Conservation (phyloP, 2,329 filamentous ascomycete genomes). For the Clonostachys rhizophaga region DNA sequence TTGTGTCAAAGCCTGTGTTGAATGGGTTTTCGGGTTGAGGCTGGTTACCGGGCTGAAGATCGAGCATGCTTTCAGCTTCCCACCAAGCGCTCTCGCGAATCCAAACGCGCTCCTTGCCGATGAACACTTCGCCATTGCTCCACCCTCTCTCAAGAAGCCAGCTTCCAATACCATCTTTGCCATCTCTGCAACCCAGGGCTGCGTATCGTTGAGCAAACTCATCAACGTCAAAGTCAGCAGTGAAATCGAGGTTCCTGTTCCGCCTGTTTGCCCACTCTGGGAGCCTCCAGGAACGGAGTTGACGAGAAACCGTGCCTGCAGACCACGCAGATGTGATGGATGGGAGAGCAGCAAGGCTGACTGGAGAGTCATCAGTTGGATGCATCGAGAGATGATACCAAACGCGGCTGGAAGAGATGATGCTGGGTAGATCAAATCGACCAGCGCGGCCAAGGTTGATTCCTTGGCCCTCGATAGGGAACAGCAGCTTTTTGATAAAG, state of each 20-base stretch:
- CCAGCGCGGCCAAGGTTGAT: slow-evolving; percentile 74
- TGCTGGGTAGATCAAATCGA: slow-evolving; percentile 70
- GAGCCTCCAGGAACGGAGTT: slow-evolving; percentile 88
- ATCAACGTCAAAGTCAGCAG: slow-evolving; percentile 90
- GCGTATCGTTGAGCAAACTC: slow-evolving; percentile 85
- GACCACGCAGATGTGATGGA: slow-evolving; percentile 85
- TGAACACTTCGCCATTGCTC: slow-evolving; percentile 94
- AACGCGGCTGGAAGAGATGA: slow-evolving; percentile 78
- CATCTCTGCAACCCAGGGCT: slow-evolving; percentile 80
- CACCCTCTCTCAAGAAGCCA: slow-evolving; percentile 94
- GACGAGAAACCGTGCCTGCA: slow-evolving; percentile 84
- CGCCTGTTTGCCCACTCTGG: slow-evolving; percentile 96
- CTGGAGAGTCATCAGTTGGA: slow-evolving; percentile 81
- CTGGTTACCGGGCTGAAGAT: slow-evolving; percentile 61
- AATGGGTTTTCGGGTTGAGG: slow-evolving; percentile 40
- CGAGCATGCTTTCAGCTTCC: slow-evolving; percentile 95
- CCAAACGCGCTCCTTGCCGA: slow-evolving; percentile 91
- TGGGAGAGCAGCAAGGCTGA: slow-evolving; percentile 65
- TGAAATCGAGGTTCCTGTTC: slow-evolving; percentile 89
- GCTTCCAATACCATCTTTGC: slow-evolving; percentile 86
- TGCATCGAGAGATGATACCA: slow-evolving; percentile 95
- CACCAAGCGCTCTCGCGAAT: slow-evolving; percentile 93
- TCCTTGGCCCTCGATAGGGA: slow-evolving; percentile 73
- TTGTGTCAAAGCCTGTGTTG: slow-evolving; percentile 54
- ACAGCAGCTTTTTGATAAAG: slow-evolving; percentile 77